A percentile compares a stretch with the other conserved stretches of the same genome.
These are phyloP conservation scores for Kwoniella pini DNA, from an alignment of 768 basidiomycete species.

Conservation along the genomic window DNA sequence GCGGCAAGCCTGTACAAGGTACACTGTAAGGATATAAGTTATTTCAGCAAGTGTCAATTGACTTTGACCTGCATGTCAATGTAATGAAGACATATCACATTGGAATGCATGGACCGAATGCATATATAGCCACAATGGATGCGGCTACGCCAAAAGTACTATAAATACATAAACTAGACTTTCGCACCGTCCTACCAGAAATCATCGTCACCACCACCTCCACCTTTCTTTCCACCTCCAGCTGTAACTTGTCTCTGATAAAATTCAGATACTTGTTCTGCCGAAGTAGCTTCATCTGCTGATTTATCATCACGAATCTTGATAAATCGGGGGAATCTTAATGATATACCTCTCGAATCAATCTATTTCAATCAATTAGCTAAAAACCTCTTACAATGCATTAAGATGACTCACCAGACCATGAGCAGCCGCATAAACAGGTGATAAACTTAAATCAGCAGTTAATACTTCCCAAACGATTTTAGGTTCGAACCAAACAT, in stretches of 20 bases:
- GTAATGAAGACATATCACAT: too few relatives aligned
- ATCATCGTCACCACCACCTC: constrained; percentile 59
- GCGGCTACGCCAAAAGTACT: too few relatives aligned
- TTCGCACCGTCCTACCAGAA: constrained; percentile 46
- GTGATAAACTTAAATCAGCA: constrained; percentile 94
- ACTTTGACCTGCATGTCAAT: too few relatives aligned
- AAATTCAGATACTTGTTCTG: constrained; percentile 90
- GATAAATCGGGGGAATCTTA: constrained; percentile 95
- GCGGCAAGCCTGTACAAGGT: neutral
- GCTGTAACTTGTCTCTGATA: constrained; percentile 84
- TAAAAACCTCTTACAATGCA: too few relatives aligned
- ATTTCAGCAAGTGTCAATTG: too few relatives aligned
- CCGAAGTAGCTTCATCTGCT: constrained; percentile 86
- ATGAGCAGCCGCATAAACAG: constrained; percentile 60
- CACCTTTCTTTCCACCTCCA: constrained; percentile 67
- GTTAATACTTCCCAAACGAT: constrained; percentile 98
- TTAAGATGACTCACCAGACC: constrained; percentile 38
- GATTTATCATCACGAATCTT: constrained; percentile 89
- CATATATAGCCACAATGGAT: too few relatives aligned
- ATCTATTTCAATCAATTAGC: too few relatives aligned
- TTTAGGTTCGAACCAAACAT: constrained; percentile 97
- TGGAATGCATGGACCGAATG: too few relatives aligned
- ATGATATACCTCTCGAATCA: constrained; percentile 87
- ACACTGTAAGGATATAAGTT: too few relatives aligned
- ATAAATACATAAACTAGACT: too few relatives aligned